These are phyloP conservation scores for barrel medic (Medicago truncatula) DNA, from an alignment of 306 rosid genomes.

Conservation along the genomic window DNA sequence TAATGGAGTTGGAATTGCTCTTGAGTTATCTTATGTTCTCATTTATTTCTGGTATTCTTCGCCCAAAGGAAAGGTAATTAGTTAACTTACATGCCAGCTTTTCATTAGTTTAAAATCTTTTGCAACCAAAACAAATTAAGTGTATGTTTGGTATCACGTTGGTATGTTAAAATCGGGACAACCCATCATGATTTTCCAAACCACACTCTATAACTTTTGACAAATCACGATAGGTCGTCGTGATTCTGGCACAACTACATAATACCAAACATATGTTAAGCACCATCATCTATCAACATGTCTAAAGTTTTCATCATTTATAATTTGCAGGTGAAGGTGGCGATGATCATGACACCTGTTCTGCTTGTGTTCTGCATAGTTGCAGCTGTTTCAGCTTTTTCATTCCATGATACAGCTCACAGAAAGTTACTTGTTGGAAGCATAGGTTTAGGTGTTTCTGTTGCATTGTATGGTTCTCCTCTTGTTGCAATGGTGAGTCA, in stretches of 20 bases:
- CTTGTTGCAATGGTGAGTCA: slow-evolving; percentile 72
- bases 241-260: no score
- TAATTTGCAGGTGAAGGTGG: slow-evolving; percentile 53
- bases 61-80: slow-evolving; percentile 50
- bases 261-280: no score
- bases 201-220: no score
- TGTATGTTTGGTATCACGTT: no score
- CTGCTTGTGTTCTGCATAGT: slow-evolving; percentile 46
- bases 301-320: neutral
- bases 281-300: no score
- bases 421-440: slow-evolving; percentile 74
- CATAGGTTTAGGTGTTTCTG: slow-evolving; percentile 60
- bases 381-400: slow-evolving; percentile 56
- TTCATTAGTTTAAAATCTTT: neutral
- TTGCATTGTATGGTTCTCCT: slow-evolving; percentile 77
- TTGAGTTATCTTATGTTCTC: slow-evolving; percentile 70
- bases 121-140: no score
- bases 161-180: no score
- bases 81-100: no score
- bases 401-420: slow-evolving; percentile 54
- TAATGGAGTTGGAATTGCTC: slow-evolving; percentile 69
- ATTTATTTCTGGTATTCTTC: slow-evolving; percentile 69
- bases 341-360: slow-evolving; percentile 44
- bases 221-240: no score
- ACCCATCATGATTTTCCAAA: no score